Base-by-base conservation (phyloP, 306 rosid species). In the Rubus parviflorus region DNA sequence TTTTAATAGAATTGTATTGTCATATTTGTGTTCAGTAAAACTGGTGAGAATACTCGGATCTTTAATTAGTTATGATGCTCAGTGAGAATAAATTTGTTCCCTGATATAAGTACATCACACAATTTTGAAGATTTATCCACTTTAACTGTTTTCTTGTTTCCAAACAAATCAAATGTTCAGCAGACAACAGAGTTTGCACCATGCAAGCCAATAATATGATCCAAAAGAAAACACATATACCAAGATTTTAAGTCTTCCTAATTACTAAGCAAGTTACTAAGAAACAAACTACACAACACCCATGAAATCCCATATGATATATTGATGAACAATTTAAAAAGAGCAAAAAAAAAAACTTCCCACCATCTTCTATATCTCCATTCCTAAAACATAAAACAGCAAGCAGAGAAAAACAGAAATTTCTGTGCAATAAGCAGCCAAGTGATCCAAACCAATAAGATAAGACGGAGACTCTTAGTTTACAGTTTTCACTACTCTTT, bases 21-120 rank as follows among this genome's bases (percentile, higher is more conserved):
- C 60, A 74, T 25, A 58, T 60, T 25, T 70, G 9, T n/a, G 52
- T 25, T 58, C 61, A 70, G 70, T 20, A 58, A 69, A 70, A 47
- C 68, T 63, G 68, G 45, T 16, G 46, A 15, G 5, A 37, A n/a
- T 15, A 15, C 41, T 35, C 12, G 2, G 45, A 22, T 1, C n/a
- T 63, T 63, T 3, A 37, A 15, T 15, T 63, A 63, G 12, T 35
- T 63, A 37, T 63, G 22, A 62, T 25, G 11, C 7, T 62, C n/a
- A 35, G 41, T 14, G 22, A 62, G 5, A 2, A 20, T 2, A 9
- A 5, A 35, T 30, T 25, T 30, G 42, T 2, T 3, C 46, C 6
- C 35, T 30, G 35, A 30, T 30, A 16, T 5, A 52, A 72, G 66
- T 37, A 53, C 62, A 40, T n/a, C 0, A 19, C 42, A 68, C 17